Evolutionary conservation across 306 rosid genomes (phyloP).

Genomic region (Dryas alaskensis): DNA sequence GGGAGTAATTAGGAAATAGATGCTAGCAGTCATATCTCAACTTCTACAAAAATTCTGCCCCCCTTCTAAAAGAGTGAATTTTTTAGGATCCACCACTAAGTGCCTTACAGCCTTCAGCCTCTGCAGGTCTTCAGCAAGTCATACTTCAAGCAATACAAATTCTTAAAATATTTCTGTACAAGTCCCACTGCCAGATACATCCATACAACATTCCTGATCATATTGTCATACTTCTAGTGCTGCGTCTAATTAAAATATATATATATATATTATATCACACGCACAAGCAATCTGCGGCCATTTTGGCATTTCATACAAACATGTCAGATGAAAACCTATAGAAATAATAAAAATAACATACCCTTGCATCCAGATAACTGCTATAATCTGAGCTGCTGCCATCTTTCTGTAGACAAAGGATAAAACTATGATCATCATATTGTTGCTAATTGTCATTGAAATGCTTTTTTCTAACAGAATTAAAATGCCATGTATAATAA

Average conservation of each 20-base stretch:
- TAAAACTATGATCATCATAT: slow-evolving; percentile 7
- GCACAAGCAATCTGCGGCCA: background rate
- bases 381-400: slow-evolving; percentile 74
- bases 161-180: background rate
- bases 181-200: background rate
- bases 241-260: background rate
- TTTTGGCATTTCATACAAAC: background rate
- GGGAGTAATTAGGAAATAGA: too few relatives aligned
- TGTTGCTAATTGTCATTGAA: background rate
- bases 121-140: background rate
- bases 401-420: slow-evolving; percentile 61
- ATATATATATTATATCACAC: background rate
- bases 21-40: too few relatives aligned
- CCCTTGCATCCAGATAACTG: slow-evolving; percentile 86
- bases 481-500: slow-evolving; percentile 16
- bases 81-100: background rate
- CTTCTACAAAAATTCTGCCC: background rate
- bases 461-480: slow-evolving; percentile 1
- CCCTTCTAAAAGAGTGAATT: background rate
- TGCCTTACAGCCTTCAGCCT: background rate
- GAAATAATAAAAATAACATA: slow-evolving; percentile 26
- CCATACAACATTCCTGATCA: background rate
- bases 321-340: background rate
- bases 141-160: background rate
- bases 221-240: background rate